Conservation (phyloP, 345 rosid species). For the Reutealis trisperma region DNA sequence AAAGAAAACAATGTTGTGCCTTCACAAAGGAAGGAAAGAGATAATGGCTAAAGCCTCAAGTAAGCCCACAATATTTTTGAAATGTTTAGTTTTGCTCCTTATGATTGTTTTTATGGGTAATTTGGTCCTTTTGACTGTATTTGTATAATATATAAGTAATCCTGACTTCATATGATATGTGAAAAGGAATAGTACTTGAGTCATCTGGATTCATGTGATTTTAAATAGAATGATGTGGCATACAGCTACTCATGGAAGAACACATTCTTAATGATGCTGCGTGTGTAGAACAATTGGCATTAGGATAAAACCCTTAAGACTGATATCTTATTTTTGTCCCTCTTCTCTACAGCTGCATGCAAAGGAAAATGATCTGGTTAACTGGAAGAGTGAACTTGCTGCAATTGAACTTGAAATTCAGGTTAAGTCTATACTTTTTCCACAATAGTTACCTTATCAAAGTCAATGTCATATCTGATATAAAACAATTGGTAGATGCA, state of each 20-base stretch:
- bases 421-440: slow-evolving; percentile 40
- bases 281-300: background rate
- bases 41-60: background rate
- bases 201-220: background rate
- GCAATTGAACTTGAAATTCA: slow-evolving; percentile 77
- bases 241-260: too few relatives aligned
- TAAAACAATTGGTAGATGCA: background rate
- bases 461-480: background rate
- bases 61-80: background rate
- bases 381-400: slow-evolving; percentile 80
- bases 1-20: background rate
- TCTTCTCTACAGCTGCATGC: slow-evolving; percentile 47
- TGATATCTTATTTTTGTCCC: slow-evolving; percentile 8
- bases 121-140: background rate
- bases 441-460: background rate
- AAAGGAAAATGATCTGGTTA: slow-evolving; percentile 57
- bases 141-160: background rate
- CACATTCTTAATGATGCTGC: background rate
- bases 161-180: background rate
- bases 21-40: background rate
- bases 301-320: background rate
- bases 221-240: background rate
- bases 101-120: background rate
- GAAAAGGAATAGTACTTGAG: background rate
- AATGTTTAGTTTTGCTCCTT: background rate